Conservation (phyloP, 257 asterid species). For the Petunia axillaris region DNA sequence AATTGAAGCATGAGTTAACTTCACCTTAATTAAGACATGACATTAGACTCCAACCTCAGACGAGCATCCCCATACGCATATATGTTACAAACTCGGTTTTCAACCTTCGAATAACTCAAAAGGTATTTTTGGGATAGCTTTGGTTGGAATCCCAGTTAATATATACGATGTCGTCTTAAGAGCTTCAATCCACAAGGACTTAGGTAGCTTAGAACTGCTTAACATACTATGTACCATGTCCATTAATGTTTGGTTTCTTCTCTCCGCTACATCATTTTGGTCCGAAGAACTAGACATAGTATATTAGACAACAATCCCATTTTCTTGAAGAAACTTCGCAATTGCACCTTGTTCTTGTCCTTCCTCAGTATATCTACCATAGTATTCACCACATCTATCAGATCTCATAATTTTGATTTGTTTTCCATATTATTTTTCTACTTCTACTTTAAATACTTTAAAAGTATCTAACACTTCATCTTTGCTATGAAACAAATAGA, state of each 20-base stretch:
- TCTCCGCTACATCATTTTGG: too few relatives aligned
- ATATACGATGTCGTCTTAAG: not conserved
- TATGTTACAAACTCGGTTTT: too few relatives aligned
- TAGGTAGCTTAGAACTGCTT: not conserved
- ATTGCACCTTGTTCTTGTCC: not conserved
- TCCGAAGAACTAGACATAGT: too few relatives aligned
- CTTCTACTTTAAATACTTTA: constrained; percentile 22
- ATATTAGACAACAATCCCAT: not conserved
- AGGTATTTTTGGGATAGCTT: not conserved
- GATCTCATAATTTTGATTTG: constrained; percentile 13
- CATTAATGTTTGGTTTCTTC: too few relatives aligned
- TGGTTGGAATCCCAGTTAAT: not conserved
- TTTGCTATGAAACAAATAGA: constrained; percentile 25
- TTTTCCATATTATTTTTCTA: constrained; percentile 11
- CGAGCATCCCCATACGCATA: too few relatives aligned
- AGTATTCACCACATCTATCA: too few relatives aligned
- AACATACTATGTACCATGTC: constrained; percentile 16
- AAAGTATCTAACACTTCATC: constrained; percentile 23
- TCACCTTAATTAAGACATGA: too few relatives aligned
- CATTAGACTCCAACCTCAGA: too few relatives aligned
- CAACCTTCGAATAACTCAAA: too few relatives aligned
- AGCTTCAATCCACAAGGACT: too few relatives aligned
- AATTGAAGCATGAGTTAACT: too few relatives aligned
- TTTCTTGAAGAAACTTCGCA: not conserved
- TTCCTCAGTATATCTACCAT: too few relatives aligned